Percentiles rank a stretch among this genome's conserved stretches.
Conservation (phyloP, 495 filamentous ascomycete genomes). For the Aspergillus carlsbadensis region DNA sequence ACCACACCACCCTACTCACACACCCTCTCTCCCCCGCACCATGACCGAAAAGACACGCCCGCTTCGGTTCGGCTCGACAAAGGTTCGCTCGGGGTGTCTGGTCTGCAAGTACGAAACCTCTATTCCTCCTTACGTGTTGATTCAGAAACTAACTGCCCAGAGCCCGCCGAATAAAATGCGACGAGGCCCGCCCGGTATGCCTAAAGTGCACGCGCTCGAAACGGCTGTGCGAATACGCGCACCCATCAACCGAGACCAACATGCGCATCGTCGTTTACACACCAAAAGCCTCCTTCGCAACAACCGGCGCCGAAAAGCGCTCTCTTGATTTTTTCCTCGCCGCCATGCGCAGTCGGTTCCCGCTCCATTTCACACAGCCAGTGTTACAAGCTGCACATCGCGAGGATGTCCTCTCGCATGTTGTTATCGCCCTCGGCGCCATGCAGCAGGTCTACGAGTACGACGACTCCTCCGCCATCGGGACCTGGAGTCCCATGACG, state of each 20-base stretch:
- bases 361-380: background rate
- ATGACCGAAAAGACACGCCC: too few relatives aligned
- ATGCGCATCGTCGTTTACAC: background rate
- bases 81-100: slow-evolving; percentile 23
- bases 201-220: slow-evolving; percentile 34
- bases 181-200: slow-evolving; percentile 41
- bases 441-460: slow-evolving; percentile 9
- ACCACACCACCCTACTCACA: too few relatives aligned
- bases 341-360: background rate
- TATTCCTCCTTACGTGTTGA: background rate
- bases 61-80: slow-evolving; percentile 7
- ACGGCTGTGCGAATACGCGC: slow-evolving; percentile 25
- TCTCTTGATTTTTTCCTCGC: slow-evolving; percentile 7
- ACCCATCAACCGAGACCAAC: background rate
- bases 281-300: background rate
- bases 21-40: too few relatives aligned
- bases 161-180: slow-evolving; percentile 46
- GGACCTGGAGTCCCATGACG: slow-evolving; percentile 3
- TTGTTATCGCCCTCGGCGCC: background rate
- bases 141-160: slow-evolving; percentile 16
- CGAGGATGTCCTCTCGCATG: background rate
- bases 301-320: slow-evolving; percentile 1
- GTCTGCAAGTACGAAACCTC: slow-evolving; percentile 24
- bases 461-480: background rate
- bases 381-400: slow-evolving; percentile 2